Evolutionary conservation across 345 rosid genomes (phyloP).

Genomic region (Combretum micranthum): DNA sequence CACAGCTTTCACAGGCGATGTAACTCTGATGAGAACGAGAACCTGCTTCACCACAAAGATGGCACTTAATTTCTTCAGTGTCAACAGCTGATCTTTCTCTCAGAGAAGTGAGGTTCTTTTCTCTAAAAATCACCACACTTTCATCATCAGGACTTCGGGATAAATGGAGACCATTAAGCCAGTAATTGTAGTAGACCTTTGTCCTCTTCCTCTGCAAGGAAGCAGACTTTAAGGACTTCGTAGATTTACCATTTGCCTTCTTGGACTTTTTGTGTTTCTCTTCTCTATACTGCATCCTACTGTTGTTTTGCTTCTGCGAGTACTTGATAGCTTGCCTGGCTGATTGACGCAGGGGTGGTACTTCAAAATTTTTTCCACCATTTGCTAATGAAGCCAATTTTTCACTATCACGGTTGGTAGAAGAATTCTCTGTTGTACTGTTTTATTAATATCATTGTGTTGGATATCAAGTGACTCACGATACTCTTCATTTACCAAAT

Average conservation of each 20-base stretch:
- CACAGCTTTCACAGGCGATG: constrained; percentile 76
- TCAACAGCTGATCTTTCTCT: constrained; percentile 21
- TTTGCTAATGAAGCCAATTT: constrained; percentile 21
- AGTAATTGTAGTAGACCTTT: constrained; percentile 41
- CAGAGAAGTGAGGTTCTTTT: constrained; percentile 29
- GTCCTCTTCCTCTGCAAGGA: constrained; percentile 63
- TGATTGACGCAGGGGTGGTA: constrained; percentile 76
- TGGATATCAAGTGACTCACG: too few relatives aligned
- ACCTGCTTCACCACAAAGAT: constrained; percentile 53
- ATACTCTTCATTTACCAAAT: too few relatives aligned
- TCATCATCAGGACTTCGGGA: constrained; percentile 67
- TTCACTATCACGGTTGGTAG: too few relatives aligned
- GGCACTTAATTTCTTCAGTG: constrained; percentile 56
- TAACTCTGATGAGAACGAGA: constrained; percentile 31
- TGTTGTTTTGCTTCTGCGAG: constrained; percentile 35
- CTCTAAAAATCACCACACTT: constrained; percentile 50
- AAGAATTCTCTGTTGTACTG: too few relatives aligned
- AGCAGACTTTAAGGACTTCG: constrained; percentile 34
- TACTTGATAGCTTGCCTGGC: constrained; percentile 48
- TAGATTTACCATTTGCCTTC: constrained; percentile 26
- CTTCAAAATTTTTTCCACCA: constrained; percentile 41
- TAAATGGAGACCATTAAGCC: constrained; percentile 80
- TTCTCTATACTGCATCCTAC: constrained; percentile 32
- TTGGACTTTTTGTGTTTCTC: constrained; percentile 10
- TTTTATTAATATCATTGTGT: too few relatives aligned